Base-by-base conservation (phyloP, 129 eudicot genomes). In the Centrapalus pauciflorus region DNA sequence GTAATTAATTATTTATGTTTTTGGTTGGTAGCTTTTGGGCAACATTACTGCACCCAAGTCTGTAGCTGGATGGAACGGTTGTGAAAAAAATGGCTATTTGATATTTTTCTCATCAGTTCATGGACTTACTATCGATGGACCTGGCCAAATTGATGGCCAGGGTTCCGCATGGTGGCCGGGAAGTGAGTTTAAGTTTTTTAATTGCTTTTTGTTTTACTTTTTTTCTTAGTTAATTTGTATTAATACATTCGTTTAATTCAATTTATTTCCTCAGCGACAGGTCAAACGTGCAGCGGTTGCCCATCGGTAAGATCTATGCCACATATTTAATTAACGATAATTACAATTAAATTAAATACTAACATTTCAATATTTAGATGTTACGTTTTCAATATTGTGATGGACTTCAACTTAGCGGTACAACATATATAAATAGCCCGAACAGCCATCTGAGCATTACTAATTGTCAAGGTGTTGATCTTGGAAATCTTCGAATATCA, bases 111-210 rank as follows among this genome's bases (percentile, higher is more conserved):
- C 1, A 57, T 21, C 23, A 0, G 71, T 76, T 7, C n/a, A 76
- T 1, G 71, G 76, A 23, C 81, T 76, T 33, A 20, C 16, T 2
- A 21, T 76, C 7, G 25, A 52, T 2, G 81, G 81, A 16, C 65
- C 66, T 14, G 80, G 81, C n/a, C 51, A 61, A 38, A 21, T 76
- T n/a, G 74, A 76, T 60, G 81, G 76, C 4, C 72, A 69, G 3
- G 81, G 81, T 4, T 54, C 76, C 1, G 34, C 56, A 1, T 69
- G 81, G 81, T 76, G 81, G 81, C 28, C 6, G 2, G 11, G 0
- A 4, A 2, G 8, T 7, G 16, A 9, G 23, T 4, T 51, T 40
- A 37, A 20, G 26, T 14, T 66, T 46, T 23, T 33, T n/a, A 6
- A 24, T 16, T 3, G 3, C 0, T 9, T 41, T 68, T 34, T 34